Evolutionary conservation across 2,329 filamentous ascomycete species (phyloP).

Genomic region (Teratosphaeria gauchensis): DNA sequence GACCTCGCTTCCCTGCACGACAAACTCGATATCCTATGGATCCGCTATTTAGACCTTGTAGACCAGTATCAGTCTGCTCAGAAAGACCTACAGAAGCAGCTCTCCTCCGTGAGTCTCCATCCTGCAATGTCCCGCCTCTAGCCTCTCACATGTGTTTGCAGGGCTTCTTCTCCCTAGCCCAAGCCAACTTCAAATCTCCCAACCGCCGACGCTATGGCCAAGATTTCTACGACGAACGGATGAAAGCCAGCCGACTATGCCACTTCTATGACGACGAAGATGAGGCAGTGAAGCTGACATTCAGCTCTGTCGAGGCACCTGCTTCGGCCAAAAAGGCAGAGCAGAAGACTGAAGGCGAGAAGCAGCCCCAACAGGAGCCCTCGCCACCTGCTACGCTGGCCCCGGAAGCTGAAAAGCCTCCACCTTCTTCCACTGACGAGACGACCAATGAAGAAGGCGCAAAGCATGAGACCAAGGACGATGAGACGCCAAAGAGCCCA

Average conservation of each 20-base stretch:
- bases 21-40: constrained; percentile 53
- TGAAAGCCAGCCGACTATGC: constrained; percentile 48
- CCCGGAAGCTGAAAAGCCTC: constrained; percentile 19
- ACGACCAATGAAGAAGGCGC: background rate
- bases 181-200: constrained; percentile 60
- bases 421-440: background rate
- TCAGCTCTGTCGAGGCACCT: background rate
- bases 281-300: background rate
- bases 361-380: constrained; percentile 10
- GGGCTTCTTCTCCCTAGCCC: constrained; percentile 50
- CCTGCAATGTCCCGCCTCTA: no score
- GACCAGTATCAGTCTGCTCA: constrained; percentile 57
- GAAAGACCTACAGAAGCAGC: constrained; percentile 42
- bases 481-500: background rate
- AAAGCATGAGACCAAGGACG: background rate
- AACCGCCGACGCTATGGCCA: constrained; percentile 53
- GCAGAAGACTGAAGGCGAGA: background rate
- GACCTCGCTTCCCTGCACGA: constrained; percentile 22
- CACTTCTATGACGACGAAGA: constrained; percentile 29
- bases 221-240: constrained; percentile 64
- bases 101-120: no score
- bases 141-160: no score
- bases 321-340: constrained; percentile 3
- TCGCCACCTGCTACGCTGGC: constrained; percentile 33
- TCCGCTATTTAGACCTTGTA: constrained; percentile 55